Conservation (phyloP, 2,329 filamentous ascomycete genomes). For the Apiospora aurea region DNA sequence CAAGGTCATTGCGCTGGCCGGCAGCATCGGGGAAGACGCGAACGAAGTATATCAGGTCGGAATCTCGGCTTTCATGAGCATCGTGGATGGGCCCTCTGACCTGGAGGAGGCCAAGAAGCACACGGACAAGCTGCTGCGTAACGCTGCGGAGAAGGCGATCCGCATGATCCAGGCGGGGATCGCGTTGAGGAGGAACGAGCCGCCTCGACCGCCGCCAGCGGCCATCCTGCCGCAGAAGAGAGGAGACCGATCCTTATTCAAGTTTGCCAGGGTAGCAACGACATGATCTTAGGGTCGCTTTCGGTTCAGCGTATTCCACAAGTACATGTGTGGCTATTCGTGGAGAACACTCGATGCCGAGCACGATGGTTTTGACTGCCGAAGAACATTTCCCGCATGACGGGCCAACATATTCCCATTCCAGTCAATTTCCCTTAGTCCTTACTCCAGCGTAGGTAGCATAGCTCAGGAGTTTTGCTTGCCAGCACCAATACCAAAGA, state of each 20-base stretch:
- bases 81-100: conserved; percentile 38
- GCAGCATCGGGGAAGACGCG: conserved; percentile 44
- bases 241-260: not conserved
- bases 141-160: conserved; percentile 42
- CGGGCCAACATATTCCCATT: too few relatives aligned
- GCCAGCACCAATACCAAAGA: too few relatives aligned
- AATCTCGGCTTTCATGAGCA: conserved; percentile 43
- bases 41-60: conserved; percentile 43
- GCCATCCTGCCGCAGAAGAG: not conserved
- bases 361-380: too few relatives aligned
- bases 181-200: not conserved
- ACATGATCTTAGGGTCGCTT: not conserved
- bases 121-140: conserved; percentile 36
- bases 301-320: not conserved
- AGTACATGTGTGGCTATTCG: not conserved
- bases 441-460: too few relatives aligned
- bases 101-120: conserved; percentile 40
- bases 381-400: too few relatives aligned
- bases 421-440: too few relatives aligned
- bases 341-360: too few relatives aligned
- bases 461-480: too few relatives aligned
- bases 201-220: conserved; percentile 26
- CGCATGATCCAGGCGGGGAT: conserved; percentile 32
- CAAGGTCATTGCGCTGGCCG: conserved; percentile 51
- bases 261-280: not conserved